Conservation (phyloP, 768 basidiomycete genomes). For the Rubroboletus pulcherrimus region DNA sequence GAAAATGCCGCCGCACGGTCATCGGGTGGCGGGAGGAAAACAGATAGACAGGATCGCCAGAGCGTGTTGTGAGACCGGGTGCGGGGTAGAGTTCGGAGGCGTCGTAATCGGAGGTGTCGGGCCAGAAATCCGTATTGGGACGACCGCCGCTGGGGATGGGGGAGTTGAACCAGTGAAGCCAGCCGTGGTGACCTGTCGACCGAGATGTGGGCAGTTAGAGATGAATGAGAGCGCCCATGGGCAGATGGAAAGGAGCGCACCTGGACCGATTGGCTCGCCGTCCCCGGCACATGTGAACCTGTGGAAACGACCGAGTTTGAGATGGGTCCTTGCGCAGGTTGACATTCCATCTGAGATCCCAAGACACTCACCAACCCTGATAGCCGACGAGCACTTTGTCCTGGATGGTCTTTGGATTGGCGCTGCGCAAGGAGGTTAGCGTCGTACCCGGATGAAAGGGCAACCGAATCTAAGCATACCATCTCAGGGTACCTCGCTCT, state of each 20-base stretch:
- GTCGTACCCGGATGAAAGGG: neutral
- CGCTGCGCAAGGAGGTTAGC: conserved; percentile 32
- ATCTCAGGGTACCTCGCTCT: neutral
- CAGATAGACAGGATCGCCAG: conserved; percentile 59
- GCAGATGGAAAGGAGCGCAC: conserved; percentile 25
- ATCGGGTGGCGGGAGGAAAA: conserved; percentile 77
- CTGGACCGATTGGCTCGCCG: conserved; percentile 62
- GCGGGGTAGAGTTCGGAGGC: conserved; percentile 67
- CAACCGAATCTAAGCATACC: neutral
- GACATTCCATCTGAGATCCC: fast-evolving
- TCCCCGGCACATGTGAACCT: conserved; percentile 76
- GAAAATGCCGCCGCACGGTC: conserved; percentile 58
- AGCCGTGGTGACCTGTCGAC: conserved; percentile 66
- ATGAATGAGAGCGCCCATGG: neutral
- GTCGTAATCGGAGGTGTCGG: conserved; percentile 68
- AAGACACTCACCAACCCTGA: conserved; percentile 68
- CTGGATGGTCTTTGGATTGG: conserved; percentile 72
- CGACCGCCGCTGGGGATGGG: conserved; percentile 67
- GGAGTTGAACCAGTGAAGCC: conserved; percentile 81
- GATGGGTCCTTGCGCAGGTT: neutral
- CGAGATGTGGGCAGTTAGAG: neutral
- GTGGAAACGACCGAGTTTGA: neutral
- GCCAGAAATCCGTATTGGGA: conserved; percentile 77
- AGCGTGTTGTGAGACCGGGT: conserved; percentile 56
- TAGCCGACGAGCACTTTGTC: conserved; percentile 84